Evolutionary conservation across 768 basidiomycete species (phyloP), one percentile per base, ranked within the genome.

Genomic region (Auricularia heimuer): DNA sequence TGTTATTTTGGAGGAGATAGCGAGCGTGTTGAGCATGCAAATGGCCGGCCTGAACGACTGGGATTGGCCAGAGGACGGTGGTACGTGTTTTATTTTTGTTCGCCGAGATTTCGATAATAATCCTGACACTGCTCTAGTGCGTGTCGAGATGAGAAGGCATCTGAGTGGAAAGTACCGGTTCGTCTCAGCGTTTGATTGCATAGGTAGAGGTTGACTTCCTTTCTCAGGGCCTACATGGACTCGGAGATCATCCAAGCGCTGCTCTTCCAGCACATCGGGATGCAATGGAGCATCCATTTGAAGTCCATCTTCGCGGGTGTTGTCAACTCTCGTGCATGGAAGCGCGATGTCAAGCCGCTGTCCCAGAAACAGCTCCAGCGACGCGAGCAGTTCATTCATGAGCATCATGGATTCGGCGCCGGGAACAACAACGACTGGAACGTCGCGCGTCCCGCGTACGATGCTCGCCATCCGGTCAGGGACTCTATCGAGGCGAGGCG

Each of bases 151-250:
- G 74, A 75, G 81, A 14, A 74, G 81, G 4, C 77, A 78, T 72
- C 71, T 82, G 37, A 80, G 79, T 66, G 81, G 81, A 1, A 81
- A 81, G 71, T 82, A 81, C 65, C 54, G 80, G 24, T 79, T 78
- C n/a, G 81, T 79, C 39, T 42, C 39, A 42, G 39, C 29, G 29
- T 29, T 29, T 29, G 29, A 29, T 29, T 29, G 29, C 29, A 29
- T 29, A 29, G 29, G 29, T 29, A 29, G 39, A 42, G 12, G 8
- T 42, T 14, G 12, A 42, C 7, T 42, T 14, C 39, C 39, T 42
- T 7, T 42, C 12, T 14, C 39, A 42, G 39, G 39, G 39, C 39
- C 8, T 42, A 42, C 67, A 79, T 79, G 10, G 80, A 82, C 66
- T 78, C 78, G 16, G 81, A 82, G 47, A 75, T 81, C 61, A 68